Percentiles rank a stretch among this genome's conserved stretches.
Evolutionary conservation across 1,284 basidiomycete genomes (phyloP).

Genomic region (Calocybe gambosa): DNA sequence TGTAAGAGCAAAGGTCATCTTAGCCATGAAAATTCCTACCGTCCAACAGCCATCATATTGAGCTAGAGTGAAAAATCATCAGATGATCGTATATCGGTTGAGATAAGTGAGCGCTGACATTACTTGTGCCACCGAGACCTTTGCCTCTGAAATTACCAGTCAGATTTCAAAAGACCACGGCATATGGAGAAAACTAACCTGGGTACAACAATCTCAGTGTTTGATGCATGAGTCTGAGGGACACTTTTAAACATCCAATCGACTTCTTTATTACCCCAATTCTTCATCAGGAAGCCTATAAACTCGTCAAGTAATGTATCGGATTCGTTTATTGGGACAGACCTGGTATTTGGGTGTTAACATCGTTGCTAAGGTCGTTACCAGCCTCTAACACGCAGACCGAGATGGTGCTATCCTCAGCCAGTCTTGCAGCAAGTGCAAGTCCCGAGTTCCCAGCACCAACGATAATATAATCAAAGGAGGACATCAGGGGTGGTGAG

Average conservation of each 20-base stretch:
- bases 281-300: not conserved
- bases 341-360: slow-evolving; percentile 1
- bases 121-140: not conserved
- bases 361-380: not conserved
- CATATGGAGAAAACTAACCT: not conserved
- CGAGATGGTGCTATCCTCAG: slow-evolving; percentile 34
- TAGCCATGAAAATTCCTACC: not conserved
- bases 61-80: not conserved
- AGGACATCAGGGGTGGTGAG: no score
- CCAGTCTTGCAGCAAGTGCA: not conserved
- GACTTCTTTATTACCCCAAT: not conserved
- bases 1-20: not conserved
- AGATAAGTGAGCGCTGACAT: not conserved
- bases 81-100: no score
- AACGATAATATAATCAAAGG: slow-evolving; percentile 10
- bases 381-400: slow-evolving; percentile 57
- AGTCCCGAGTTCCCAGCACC: slow-evolving; percentile 6
- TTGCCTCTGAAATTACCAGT: slow-evolving; percentile 2
- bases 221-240: not conserved
- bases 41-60: no score
- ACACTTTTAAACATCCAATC: not conserved
- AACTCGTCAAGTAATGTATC: no score
- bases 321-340: not conserved
- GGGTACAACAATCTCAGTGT: not conserved
- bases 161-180: no score